Percentiles rank a stretch among this genome's conserved stretches.
Conservation (phyloP, 2,329 filamentous ascomycete species). For the Penicillium expansum region DNA sequence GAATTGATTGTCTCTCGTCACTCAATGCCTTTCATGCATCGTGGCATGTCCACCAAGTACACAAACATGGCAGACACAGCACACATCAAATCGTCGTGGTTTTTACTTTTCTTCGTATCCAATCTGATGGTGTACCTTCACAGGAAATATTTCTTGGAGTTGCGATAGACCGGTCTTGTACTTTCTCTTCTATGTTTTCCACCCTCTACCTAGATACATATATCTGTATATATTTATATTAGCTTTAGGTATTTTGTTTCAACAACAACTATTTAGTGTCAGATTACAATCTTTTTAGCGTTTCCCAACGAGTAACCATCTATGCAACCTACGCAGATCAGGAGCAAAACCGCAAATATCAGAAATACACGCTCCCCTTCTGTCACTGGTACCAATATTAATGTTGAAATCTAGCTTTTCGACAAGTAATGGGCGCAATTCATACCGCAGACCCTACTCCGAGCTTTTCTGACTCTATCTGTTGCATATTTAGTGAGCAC, state of each 20-base stretch:
- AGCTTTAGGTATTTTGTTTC: background rate
- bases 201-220: background rate
- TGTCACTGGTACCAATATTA: no score
- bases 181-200: background rate
- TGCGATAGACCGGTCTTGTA: background rate
- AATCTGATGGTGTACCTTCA: background rate
- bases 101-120: background rate
- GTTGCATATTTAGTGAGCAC: no score
- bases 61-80: background rate
- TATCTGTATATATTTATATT: background rate
- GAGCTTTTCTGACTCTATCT: no score
- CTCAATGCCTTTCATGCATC: background rate
- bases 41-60: background rate
- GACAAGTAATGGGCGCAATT: no score
- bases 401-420: no score
- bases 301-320: no score
- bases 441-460: no score
- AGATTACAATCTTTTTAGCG: background rate
- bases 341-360: no score
- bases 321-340: no score
- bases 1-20: background rate
- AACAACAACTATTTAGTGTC: background rate
- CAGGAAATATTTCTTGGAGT: background rate
- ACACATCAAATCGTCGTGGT: background rate
- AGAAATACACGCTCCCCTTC: no score